Evolutionary conservation across 495 filamentous ascomycete genomes (phyloP).

Genomic region (Lophiostoma macrostomum): DNA sequence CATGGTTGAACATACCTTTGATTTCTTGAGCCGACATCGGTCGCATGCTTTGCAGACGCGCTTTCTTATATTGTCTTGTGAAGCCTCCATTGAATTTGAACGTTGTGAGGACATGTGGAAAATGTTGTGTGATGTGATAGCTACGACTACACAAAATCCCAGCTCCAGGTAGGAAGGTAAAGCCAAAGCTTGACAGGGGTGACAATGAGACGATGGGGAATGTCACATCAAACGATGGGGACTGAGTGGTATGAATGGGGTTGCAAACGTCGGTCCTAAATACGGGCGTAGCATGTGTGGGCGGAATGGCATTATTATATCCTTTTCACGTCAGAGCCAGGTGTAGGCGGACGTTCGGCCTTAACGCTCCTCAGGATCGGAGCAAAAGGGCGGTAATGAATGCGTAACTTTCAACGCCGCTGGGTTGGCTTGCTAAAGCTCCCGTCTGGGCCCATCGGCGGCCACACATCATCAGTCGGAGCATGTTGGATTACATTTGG

Average conservation of each 20-base stretch:
- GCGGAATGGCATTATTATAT: constrained; percentile 31
- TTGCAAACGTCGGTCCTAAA: constrained; percentile 22
- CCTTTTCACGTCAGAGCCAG: constrained; percentile 32
- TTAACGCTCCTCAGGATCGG: constrained; percentile 16
- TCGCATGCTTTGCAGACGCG: constrained; percentile 70
- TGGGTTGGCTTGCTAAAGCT: constrained; percentile 12
- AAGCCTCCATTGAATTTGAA: constrained; percentile 30
- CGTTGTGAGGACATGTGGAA: constrained; percentile 24
- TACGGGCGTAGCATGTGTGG: constrained; percentile 22
- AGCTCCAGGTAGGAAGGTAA: too few relatives aligned
- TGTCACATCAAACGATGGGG: constrained; percentile 17
- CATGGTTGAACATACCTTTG: constrained; percentile 50
- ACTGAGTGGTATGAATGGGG: constrained; percentile 8
- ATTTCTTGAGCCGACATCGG: constrained; percentile 69
- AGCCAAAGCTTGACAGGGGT: background rate
- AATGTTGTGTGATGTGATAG: background rate
- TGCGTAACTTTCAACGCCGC: constrained; percentile 21
- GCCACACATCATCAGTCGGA: constrained; percentile 26
- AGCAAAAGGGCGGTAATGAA: constrained; percentile 22
- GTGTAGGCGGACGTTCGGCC: constrained; percentile 24
- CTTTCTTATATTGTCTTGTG: constrained; percentile 46
- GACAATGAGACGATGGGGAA: background rate
- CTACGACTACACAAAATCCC: background rate
- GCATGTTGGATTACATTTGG: constrained; percentile 30
- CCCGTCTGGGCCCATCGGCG: constrained; percentile 9